Evolutionary conservation across 2,329 filamentous ascomycete species (phyloP).

Genomic region (Aspergillus calidoustus): DNA sequence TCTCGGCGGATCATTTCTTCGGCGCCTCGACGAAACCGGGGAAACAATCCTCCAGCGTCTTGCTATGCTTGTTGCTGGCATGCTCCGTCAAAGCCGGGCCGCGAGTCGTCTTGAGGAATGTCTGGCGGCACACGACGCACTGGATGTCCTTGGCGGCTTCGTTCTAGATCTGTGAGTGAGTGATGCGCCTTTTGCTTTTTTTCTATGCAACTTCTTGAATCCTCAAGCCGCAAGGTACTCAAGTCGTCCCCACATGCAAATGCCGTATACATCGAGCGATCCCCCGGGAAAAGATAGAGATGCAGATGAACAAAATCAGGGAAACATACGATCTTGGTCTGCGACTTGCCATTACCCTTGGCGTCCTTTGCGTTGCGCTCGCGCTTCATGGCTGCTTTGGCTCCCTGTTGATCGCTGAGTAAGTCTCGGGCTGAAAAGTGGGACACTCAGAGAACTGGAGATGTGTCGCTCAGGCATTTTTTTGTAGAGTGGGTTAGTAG

Average conservation of each 20-base stretch:
- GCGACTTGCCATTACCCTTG: slow-evolving; percentile 61
- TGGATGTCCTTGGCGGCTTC: slow-evolving; percentile 75
- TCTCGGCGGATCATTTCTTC: slow-evolving; percentile 12
- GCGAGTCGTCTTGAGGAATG: slow-evolving; percentile 78
- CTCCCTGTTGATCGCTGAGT: slow-evolving; percentile 48
- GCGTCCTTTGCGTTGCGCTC: slow-evolving; percentile 70
- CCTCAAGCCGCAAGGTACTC: neutral
- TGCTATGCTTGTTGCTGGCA: slow-evolving; percentile 76
- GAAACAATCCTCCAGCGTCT: slow-evolving; percentile 74
- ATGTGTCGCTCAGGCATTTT: neutral
- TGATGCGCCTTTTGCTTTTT: neutral
- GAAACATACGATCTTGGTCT: slow-evolving; percentile 67
- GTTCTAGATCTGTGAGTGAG: slow-evolving; percentile 57
- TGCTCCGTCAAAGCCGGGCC: slow-evolving; percentile 73
- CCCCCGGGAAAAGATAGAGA: neutral
- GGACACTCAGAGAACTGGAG: neutral
- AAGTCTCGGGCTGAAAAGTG: slow-evolving; percentile 8
- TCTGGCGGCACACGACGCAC: slow-evolving; percentile 76
- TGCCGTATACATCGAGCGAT: neutral
- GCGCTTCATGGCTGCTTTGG: slow-evolving; percentile 72
- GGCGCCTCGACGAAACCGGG: slow-evolving; percentile 41
- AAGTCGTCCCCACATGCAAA: neutral
- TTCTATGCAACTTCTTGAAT: neutral
- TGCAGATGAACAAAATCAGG: neutral
- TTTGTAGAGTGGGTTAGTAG: slow-evolving; percentile 1